Conservation (phyloP, 164 flowering plant species). For the Liquidambar formosana region DNA sequence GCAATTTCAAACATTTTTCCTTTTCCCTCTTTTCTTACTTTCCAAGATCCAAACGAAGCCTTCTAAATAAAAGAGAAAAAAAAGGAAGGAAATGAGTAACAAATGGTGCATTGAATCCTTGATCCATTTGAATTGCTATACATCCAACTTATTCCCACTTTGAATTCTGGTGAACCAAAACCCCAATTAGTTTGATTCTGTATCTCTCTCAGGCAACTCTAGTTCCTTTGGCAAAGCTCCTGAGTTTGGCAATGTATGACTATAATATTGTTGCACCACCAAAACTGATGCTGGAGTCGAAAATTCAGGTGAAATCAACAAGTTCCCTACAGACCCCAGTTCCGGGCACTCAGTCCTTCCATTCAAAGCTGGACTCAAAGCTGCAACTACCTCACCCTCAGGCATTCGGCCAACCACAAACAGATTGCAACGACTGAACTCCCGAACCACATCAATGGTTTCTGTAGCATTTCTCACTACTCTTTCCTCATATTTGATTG, state of each 20-base stretch:
- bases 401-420: constrained; percentile 46
- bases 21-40: too few relatives aligned
- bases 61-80: too few relatives aligned
- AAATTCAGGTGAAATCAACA: constrained; percentile 33
- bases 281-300: constrained; percentile 41
- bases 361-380: constrained; percentile 10
- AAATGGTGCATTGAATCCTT: too few relatives aligned
- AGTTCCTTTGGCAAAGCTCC: neutral
- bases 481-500: constrained; percentile 34
- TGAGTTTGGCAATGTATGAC: neutral
- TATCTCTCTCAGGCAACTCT: neutral
- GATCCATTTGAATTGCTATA: too few relatives aligned
- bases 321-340: constrained; percentile 42
- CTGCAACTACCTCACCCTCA: constrained; percentile 12
- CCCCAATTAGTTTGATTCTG: neutral
- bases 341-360: constrained; percentile 33
- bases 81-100: too few relatives aligned
- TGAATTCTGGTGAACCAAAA: too few relatives aligned
- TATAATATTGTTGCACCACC: constrained; percentile 40
- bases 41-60: too few relatives aligned
- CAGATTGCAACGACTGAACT: constrained; percentile 25
- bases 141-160: too few relatives aligned
- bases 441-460: constrained; percentile 3
- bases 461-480: constrained; percentile 19
- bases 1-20: too few relatives aligned